Conservation (phyloP, 441 rosid genomes). For the Euphorbia celastroides region DNA sequence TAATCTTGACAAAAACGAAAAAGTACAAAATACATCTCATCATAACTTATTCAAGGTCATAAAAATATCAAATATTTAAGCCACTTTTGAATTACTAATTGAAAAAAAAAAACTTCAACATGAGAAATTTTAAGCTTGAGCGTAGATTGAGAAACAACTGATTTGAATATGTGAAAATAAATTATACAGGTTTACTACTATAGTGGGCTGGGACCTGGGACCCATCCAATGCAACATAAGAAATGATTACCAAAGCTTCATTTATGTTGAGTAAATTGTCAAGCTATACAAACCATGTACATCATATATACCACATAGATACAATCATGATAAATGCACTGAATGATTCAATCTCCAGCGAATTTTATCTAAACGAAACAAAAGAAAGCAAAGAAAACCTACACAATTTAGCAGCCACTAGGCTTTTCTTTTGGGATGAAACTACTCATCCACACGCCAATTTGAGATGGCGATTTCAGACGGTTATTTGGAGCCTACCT, state of each 20-base stretch:
- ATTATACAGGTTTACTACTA: too few species aligned
- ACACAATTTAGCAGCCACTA: not conserved
- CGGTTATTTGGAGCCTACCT: slow-evolving; percentile 21
- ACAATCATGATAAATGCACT: not conserved
- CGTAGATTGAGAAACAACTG: too few species aligned
- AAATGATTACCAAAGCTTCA: too few species aligned
- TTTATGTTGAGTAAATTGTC: not conserved
- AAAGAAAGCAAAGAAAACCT: not conserved
- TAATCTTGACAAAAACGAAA: not conserved
- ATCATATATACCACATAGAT: not conserved
- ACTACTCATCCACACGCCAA: not conserved
- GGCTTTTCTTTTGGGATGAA: not conserved
- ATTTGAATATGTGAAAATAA: too few species aligned
- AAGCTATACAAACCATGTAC: slow-evolving; percentile 1
- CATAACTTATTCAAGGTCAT: too few species aligned
- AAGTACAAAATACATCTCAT: not conserved
- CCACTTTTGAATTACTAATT: too few species aligned
- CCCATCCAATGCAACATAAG: too few species aligned
- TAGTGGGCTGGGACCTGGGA: too few species aligned
- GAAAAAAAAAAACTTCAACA: too few species aligned
- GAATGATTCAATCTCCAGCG: not conserved
- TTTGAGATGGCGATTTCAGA: not conserved
- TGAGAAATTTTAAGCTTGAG: too few species aligned
- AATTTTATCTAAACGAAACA: not conserved
- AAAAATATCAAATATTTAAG: too few species aligned